Base-by-base conservation (phyloP, 768 basidiomycete genomes). In the Collybiopsis luxurians region DNA sequence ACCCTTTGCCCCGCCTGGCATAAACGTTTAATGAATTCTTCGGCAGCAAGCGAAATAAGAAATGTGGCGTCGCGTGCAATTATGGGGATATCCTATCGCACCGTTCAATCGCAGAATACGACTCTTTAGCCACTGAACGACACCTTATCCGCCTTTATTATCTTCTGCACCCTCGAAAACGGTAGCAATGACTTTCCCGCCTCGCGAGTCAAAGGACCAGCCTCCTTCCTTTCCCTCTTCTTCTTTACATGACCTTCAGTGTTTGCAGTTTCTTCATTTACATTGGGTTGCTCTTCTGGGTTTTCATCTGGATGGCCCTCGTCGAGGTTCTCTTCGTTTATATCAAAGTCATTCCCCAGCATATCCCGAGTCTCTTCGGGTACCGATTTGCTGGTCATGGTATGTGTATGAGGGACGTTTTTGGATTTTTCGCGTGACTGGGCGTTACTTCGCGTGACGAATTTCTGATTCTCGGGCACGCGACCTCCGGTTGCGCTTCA, bases 11-110 rank as follows among this genome's bases (percentile, higher is more conserved):
- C 83, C 5, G 90, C 87, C 55, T 87, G 83, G 30, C 82, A 79
- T 27, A 95, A 72, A 49, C 85, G 80, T 67, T 83, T 85, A 52
- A 95, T 87, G 61, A 96, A 95, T 68, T 92, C 88, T 71, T 96
- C 94, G 55, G 94, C 87, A 4, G 92, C 92, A 26, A 92, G 73
- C 21, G 90, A 84, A 45, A 95, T 86, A 59, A 93, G 71, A 61
- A 92, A 85, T 0, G 84, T 80, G 23, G 91, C 92, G 53, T 95
- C 93, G 66, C 78, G 86, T 11, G 86, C 85, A 4, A 92, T 75
- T 40, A 85, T 84, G 0, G 89, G 85, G 51, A 93, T 79, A 44
- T 92, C 90, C 90, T 92, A 34, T 26, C 19, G 27, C 34, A 46
- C 12, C 31, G 27, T 28, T 12, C 52, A 59, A 46, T 21, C 17